A percentile compares a stretch with the other conserved stretches of the same genome.
phyloP scores from a whole-genome alignment of 2,329 filamentous ascomycete genomes.

The Claviceps pazoutovae region DNA sequence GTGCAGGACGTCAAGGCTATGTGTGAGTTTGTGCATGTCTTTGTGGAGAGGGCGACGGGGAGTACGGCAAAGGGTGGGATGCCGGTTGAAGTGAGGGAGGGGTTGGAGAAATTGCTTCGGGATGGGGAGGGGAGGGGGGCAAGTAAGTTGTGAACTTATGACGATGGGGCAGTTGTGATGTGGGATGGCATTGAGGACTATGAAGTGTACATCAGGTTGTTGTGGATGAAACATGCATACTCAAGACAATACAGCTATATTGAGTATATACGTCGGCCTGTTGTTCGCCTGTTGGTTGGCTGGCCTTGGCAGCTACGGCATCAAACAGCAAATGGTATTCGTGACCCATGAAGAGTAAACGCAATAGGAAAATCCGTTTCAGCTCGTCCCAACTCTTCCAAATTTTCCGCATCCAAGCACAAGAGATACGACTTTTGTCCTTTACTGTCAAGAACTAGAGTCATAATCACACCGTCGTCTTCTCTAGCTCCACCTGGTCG shows the following conservation, averaged over 20 bases:
- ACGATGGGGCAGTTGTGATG: neutral
- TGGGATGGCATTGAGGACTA: neutral
- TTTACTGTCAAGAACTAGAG: constrained; percentile 49
- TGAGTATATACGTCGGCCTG: no score
- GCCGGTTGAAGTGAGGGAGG: constrained; percentile 40
- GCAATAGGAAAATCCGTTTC: constrained; percentile 46
- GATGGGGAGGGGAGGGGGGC: neutral
- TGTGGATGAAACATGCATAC: neutral
- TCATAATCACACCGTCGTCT: constrained; percentile 50
- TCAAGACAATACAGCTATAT: neutral
- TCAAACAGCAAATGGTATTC: constrained; percentile 13
- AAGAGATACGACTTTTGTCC: constrained; percentile 48
- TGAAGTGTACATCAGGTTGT: neutral
- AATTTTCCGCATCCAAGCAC: constrained; percentile 46
- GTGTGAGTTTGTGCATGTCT: constrained; percentile 77
- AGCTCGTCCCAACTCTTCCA: constrained; percentile 51
- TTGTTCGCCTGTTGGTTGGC: neutral
- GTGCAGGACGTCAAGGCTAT: constrained; percentile 66
- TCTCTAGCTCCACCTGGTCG: constrained; percentile 30
- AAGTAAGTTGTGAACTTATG: neutral
- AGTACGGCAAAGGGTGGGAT: constrained; percentile 55
- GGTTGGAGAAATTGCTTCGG: constrained; percentile 24
- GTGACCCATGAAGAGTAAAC: constrained; percentile 52
- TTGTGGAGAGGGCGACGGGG: constrained; percentile 61
- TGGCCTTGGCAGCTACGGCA: neutral